Evolutionary conservation across 1,139 yeast species (phyloP).

Genomic region (Zygosaccharomyces sapae): DNA sequence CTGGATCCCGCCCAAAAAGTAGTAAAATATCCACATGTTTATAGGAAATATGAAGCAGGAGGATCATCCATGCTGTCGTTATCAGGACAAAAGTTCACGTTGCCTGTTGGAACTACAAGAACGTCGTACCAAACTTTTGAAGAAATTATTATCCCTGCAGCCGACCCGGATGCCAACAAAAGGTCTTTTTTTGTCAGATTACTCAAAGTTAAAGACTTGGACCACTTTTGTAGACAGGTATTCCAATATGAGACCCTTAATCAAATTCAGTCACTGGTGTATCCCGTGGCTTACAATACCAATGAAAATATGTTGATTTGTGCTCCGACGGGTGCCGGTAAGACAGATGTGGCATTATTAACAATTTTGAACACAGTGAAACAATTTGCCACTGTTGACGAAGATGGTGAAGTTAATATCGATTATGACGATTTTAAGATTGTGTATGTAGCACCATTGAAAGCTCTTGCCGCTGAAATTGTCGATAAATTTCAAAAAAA

Average conservation of each 20-base stretch:
- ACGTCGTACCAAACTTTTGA: conserved; percentile 63
- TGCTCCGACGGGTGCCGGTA: conserved; percentile 99
- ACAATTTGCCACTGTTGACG: conserved; percentile 47
- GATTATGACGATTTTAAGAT: conserved; percentile 82
- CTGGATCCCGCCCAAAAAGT: conserved; percentile 46
- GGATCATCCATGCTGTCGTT: conserved; percentile 56
- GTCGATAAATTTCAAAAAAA: conserved; percentile 83
- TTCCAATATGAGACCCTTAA: conserved; percentile 76
- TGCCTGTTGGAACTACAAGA: conserved; percentile 81
- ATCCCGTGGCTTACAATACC: conserved; percentile 86
- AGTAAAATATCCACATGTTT: conserved; percentile 82
- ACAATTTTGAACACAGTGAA: conserved; percentile 78
- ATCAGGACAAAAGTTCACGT: conserved; percentile 71
- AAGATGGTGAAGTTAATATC: conserved; percentile 55
- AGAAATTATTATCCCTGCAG: conserved; percentile 77
- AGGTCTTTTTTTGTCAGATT: conserved; percentile 51
- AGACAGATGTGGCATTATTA: conserved; percentile 91
- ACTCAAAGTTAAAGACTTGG: conserved; percentile 59
- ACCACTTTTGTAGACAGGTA: conserved; percentile 76
- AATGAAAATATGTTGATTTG: conserved; percentile 95
- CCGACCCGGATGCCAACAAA: conserved; percentile 42
- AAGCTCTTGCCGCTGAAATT: conserved; percentile 95
- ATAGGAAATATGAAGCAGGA: conserved; percentile 63
- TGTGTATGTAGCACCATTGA: conserved; percentile 92
- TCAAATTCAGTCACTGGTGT: conserved; percentile 87